These are phyloP conservation scores for Peniophora sp. DNA, from an alignment of 1,284 basidiomycete species.

Conservation along the genomic window DNA sequence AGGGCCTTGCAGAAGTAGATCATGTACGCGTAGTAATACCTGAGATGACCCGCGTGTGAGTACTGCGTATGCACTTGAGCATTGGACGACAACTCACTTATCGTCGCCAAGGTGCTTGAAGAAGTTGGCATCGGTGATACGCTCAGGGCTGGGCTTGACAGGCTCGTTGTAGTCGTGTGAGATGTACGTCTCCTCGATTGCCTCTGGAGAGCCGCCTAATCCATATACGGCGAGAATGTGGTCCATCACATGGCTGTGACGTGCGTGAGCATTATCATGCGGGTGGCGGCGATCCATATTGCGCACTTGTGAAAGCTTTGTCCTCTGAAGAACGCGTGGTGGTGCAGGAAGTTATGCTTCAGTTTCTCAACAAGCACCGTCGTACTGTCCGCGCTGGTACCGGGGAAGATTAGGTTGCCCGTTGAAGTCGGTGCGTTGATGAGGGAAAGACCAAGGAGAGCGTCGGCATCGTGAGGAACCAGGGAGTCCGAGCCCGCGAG, in stretches of 20 bases:
- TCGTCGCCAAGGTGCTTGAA: slow-evolving; percentile 41
- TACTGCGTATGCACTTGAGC: background rate
- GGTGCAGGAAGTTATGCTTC: background rate
- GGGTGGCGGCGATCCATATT: background rate
- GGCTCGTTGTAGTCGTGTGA: slow-evolving; percentile 33
- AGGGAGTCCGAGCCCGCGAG: too few relatives aligned
- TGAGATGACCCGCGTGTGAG: slow-evolving; percentile 15
- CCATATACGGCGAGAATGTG: slow-evolving; percentile 43
- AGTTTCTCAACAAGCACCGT: background rate
- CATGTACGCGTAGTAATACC: slow-evolving; percentile 52
- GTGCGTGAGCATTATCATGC: too few relatives aligned
- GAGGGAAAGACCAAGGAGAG: background rate
- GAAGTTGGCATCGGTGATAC: slow-evolving; percentile 37
- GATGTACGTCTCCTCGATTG: slow-evolving; percentile 35
- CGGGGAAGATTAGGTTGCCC: background rate
- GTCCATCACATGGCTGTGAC: slow-evolving; percentile 42
- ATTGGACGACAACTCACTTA: slow-evolving; percentile 22
- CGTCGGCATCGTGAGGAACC: background rate
- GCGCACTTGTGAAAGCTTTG: background rate
- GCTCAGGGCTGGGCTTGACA: slow-evolving; percentile 31
- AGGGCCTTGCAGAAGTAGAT: slow-evolving; percentile 45
- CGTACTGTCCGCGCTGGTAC: background rate
- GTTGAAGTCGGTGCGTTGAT: background rate
- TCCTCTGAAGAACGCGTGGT: background rate
- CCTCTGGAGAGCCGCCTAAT: slow-evolving; percentile 33